A percentile compares a stretch with the other conserved stretches of the same genome.
These are phyloP conservation scores for Candida bentonensis DNA, from an alignment of 805 yeast genomes.

Conservation along the genomic window DNA sequence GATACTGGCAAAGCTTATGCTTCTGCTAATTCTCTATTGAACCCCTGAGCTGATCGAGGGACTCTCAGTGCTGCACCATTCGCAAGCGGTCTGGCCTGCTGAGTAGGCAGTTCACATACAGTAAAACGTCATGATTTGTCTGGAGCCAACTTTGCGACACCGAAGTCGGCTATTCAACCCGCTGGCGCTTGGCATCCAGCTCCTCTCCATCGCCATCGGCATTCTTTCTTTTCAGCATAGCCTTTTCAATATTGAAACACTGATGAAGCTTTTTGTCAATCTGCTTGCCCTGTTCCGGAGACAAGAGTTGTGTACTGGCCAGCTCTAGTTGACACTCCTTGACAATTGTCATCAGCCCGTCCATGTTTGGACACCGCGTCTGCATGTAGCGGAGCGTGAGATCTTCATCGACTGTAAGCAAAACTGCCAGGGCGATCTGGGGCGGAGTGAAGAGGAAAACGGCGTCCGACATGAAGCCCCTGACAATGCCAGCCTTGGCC, in stretches of 20 bases:
- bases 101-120: no score
- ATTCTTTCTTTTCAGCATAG: background rate
- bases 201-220: background rate
- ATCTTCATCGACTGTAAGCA: slow-evolving; percentile 51
- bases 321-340: background rate
- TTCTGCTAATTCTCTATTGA: no score
- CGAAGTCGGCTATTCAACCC: background rate
- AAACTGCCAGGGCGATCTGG: slow-evolving; percentile 82
- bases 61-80: no score
- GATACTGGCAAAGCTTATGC: no score
- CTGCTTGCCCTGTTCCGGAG: background rate
- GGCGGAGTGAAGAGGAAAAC: slow-evolving; percentile 79
- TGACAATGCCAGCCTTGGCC: slow-evolving; percentile 52
- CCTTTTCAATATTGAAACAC: background rate
- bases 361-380: background rate
- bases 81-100: no score
- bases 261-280: background rate
- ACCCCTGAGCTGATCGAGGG: no score
- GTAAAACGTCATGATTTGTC: no score
- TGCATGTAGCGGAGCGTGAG: slow-evolving; percentile 50
- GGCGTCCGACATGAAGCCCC: slow-evolving; percentile 63
- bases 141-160: no score
- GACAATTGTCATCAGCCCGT: background rate
- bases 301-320: background rate
- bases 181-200: background rate